Conservation (phyloP, 768 basidiomycete genomes). For the Boletus barrowsii region DNA sequence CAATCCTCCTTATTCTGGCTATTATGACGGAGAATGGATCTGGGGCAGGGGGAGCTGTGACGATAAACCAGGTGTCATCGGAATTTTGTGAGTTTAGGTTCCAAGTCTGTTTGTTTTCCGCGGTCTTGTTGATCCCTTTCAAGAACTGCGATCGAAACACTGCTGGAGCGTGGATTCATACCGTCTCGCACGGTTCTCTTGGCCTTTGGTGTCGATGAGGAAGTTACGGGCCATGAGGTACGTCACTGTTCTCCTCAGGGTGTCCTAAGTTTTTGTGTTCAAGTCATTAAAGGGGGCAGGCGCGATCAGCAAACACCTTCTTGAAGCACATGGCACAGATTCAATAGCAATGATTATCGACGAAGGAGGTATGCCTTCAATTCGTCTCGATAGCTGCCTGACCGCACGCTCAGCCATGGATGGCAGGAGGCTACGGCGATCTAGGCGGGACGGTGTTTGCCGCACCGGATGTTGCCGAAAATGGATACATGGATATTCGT, state of each 20-base stretch:
- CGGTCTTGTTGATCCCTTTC: background rate
- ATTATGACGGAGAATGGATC: constrained; percentile 42
- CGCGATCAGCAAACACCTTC: constrained; percentile 38
- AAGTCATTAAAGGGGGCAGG: constrained; percentile 39
- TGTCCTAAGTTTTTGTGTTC: background rate
- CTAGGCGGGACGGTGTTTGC: constrained; percentile 32
- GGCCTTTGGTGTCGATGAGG: constrained; percentile 46
- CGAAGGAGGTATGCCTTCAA: constrained; percentile 44
- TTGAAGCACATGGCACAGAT: constrained; percentile 42
- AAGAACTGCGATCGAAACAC: constrained; percentile 28
- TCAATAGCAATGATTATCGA: constrained; percentile 54
- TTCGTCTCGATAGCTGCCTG: background rate
- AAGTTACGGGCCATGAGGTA: constrained; percentile 40
- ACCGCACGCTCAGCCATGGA: background rate
- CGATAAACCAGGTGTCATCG: constrained; percentile 39
- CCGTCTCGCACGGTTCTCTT: constrained; percentile 31
- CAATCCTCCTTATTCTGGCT: constrained; percentile 49
- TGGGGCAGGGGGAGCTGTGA: constrained; percentile 49
- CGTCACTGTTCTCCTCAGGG: background rate
- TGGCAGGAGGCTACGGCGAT: constrained; percentile 28
- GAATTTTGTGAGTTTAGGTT: constrained; percentile 29
- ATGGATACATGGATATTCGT: constrained; percentile 42
- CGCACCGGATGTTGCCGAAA: constrained; percentile 34
- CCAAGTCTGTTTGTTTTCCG: too few species aligned
- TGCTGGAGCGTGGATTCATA: constrained; percentile 28